Evolutionary conservation across 1,284 basidiomycete species (phyloP), one percentile per base, ranked within the genome.

Genomic region (Cutaneotrichosporon dermatis): DNA sequence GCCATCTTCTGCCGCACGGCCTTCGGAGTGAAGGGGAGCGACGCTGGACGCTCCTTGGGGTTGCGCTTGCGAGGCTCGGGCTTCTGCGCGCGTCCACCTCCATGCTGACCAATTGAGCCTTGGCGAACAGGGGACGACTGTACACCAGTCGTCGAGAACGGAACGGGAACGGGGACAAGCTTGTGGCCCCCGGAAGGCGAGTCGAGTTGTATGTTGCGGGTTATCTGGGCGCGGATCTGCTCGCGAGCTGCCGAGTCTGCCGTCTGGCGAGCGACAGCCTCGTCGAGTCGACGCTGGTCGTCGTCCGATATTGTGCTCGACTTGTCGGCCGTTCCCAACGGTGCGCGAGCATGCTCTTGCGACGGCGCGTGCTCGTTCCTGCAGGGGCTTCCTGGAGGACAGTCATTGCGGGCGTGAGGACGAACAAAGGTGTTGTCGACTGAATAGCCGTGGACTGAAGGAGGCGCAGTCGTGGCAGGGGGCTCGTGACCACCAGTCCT

Each of bases 401-500:
- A n/a, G n/a, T n/a, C n/a, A n/a, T n/a, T n/a, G n/a, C n/a, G n/a
- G n/a, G n/a, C n/a, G n/a, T n/a, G n/a, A n/a, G n/a, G n/a, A n/a
- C n/a, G n/a, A n/a, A n/a, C n/a, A n/a, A n/a, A n/a, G n/a, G n/a
- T n/a, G n/a, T n/a, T 25, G 25, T 25, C 25, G 25, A 25, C 25
- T 3, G 25, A 25, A 3, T 25, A 25, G 25, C 25, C n/a, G n/a
- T n/a, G n/a, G n/a, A n/a, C n/a, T n/a, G n/a, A n/a, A n/a, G n/a
- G 39, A 40, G 39, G 39, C 39, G 12, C 39, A 40, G 39, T 8
- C 4, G 37, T 5, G 40, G 25, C 10, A 1, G 37, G 46, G 3
- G 51, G 51, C 10, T 63, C 61, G 44, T 63, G 61, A 4, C 61
- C 61, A 1, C 61, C 61, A 3, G 58, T 63, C n/a, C 45, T 36